Evolutionary conservation across 1,284 basidiomycete genomes (phyloP), one percentile per base, ranked within the genome.

Genomic region (Cutaneotrichosporon sp.): DNA sequence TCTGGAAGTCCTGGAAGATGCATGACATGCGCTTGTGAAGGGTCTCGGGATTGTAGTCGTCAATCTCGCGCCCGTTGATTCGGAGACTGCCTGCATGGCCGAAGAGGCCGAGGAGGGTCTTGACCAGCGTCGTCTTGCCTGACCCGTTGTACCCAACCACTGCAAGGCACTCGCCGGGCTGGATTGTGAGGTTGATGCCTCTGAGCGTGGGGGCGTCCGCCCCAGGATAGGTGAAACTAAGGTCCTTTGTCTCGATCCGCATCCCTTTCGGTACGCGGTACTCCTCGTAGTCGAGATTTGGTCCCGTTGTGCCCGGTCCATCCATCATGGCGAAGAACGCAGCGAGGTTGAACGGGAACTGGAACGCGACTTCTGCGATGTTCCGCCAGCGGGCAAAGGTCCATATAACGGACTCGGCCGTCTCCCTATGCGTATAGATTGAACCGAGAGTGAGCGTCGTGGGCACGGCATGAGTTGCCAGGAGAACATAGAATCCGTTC

Each of bases 1-100:
- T 85, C 29, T 83, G 83, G 71, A 88, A 90, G 42, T 83, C 83
- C 68, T 91, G 88, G 69, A 90, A 87, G 17, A 90, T 84, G 17
- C 83, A 83, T 9, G 84, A 83, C 26, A 83, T 75, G 67, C 84
- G 85, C 34, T 76, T 75, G 68, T 90, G 88, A 59, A 86, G 82
- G 46, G 87, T 85, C 11, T 71, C 70, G 22, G 87, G 84, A 50
- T 80, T 76, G 64, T 83, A 81, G 34, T 77, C 78, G 32, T 84
- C 80, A 41, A 87, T 78, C 65, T 85, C 82, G 42, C 79, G 72
- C 54, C 78, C 84, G 66, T 90, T 90, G 62, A 90, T 77, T 46
- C 78, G 71, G 33, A 90, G 72, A 33, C 80, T 74, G 8, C 87
- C 86, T 34, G 75, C 63, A 65, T 86, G 64, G 19, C 60, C 55